Base-by-base conservation (phyloP, 352 stramenopile genomes). In the Phytophthora megakarya region DNA sequence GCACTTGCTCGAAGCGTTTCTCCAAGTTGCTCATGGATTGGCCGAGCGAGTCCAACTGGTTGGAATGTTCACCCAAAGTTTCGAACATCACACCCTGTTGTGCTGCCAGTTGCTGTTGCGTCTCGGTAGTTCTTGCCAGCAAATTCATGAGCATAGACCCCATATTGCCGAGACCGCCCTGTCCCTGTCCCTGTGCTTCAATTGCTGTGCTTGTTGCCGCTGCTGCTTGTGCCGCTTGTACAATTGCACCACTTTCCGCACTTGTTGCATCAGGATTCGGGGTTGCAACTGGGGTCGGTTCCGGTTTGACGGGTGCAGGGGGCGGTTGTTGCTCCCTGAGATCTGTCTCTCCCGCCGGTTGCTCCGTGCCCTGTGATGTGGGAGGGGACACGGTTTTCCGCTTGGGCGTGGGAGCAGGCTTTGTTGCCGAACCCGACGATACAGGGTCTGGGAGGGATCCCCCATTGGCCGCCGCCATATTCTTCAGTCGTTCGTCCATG, bases 61-160 rank as follows among this genome's bases (percentile, higher is more conserved):
- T 76, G 68, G 86, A 90, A 76, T 94, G 86, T 33, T 88, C 77
- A n/a, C 86, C 85, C 30, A 94, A 54, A 40, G 86, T 94, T 73
- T 94, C 86, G 42, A 94, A 94, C 86, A 94, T 94, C 16, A 94
- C 86, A 21, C 86, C 86, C 49, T 94, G 86, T 45, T 94, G 86
- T 18, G 86, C 86, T 5, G 86, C 86, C 26, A 94, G 78, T 63
- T 94, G 86, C 70, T 94, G 86, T 71, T 94, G 86, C 42, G 86
- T 94, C 76, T 94, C 86, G 1, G 86, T 94, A 18, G 86, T 94
- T 22, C 86, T 66, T 16, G 86, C 86, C 23, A 94, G 75, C 58
- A 94, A 53, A 68, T 94, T 94, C 86, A 94, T 94, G 48, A 94
- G 80, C 86, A 94, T 94, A 7, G 83, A 89, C 40, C 86, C 86